Conservation (phyloP, 2,329 filamentous ascomycete species). For the Penicillium freii region DNA sequence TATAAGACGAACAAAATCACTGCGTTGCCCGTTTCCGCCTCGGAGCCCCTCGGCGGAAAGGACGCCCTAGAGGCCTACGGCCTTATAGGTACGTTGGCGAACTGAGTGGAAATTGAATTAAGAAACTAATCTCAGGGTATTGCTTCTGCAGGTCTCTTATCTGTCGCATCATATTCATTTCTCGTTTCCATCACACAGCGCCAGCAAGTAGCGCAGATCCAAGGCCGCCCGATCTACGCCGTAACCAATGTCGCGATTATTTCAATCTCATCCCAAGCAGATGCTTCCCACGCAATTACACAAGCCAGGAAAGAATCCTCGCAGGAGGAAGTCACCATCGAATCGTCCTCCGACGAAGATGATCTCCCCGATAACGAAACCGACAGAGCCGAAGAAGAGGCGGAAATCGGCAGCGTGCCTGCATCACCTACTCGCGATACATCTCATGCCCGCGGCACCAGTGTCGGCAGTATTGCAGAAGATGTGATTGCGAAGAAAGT, state of each 20-base stretch:
- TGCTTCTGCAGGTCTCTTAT: conserved; percentile 68
- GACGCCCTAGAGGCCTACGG: conserved; percentile 50
- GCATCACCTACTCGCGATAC: conserved; percentile 29
- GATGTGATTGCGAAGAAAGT: conserved; percentile 83
- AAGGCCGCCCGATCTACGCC: conserved; percentile 77
- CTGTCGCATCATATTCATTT: conserved; percentile 76
- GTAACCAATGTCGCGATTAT: conserved; percentile 90
- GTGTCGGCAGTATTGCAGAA: conserved; percentile 66
- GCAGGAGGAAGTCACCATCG: conserved; percentile 40
- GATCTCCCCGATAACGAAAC: conserved; percentile 31
- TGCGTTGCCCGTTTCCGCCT: conserved; percentile 39
- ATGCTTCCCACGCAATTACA: conserved; percentile 70
- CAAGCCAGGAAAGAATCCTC: conserved; percentile 54
- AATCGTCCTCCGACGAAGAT: conserved; percentile 26
- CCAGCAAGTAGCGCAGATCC: conserved; percentile 83
- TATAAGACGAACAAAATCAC: conserved; percentile 62
- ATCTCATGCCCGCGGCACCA: conserved; percentile 31
- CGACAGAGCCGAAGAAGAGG: conserved; percentile 27
- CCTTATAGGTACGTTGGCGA: conserved; percentile 54
- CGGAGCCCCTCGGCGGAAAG: conserved; percentile 27
- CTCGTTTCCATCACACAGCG: conserved; percentile 83
- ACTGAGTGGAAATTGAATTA: not conserved
- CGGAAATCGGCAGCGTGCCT: conserved; percentile 29
- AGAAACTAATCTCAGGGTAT: conserved; percentile 1
- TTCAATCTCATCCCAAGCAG: conserved; percentile 71